Evolutionary conservation across 2,329 filamentous ascomycete genomes (phyloP), one percentile per base, ranked within the genome.

Genomic region (Ceratocystis destructans): DNA sequence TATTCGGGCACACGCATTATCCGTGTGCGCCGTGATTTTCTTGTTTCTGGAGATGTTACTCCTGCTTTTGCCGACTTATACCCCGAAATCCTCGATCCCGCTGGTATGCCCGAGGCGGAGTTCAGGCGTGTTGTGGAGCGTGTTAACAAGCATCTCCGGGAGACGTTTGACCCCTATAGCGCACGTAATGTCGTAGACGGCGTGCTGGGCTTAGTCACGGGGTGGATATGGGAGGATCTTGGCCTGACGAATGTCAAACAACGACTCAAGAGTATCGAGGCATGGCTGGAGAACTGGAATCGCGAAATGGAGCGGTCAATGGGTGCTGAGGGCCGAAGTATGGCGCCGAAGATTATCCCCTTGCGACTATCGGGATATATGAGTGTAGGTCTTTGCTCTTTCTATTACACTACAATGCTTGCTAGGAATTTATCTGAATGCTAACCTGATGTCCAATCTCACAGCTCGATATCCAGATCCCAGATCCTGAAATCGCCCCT

Each of bases 31-130:
- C 83, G 94, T 53, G 94, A 99, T 75, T 99, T 92, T 89, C 87
- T 97, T 76, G 76, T 92, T 37, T 83, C 87, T 68, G 94, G 93
- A 45, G 94, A 99, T 75, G 78, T 96, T 33, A 93, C 92, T 1
- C 94, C 94, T 0, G 90, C 92, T 0, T 97, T 95, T 73, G 94
- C 90, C 17, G 96, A 97, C 72, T 80, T 96, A 2, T 99, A 99
- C 72, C 94, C 94, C 0, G 94, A 99, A 73, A 96, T 99, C 67
- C 79, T 99, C 6, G 92, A 96, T 70, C 90, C 91, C 0, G 84
- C 84, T 0, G 84, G 92, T 41, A 77, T 99, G 55, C 82, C 84
- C 0, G 94, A 99, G 74, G 86, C 87, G 68, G 90, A 96, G 71
- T 99, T 99, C 73, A 85, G 94, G 2, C 80, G 81, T 10, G 78